Evolutionary conservation across 306 rosid genomes (phyloP), one percentile per base, ranked within the genome.

Genomic region (Senna tora): DNA sequence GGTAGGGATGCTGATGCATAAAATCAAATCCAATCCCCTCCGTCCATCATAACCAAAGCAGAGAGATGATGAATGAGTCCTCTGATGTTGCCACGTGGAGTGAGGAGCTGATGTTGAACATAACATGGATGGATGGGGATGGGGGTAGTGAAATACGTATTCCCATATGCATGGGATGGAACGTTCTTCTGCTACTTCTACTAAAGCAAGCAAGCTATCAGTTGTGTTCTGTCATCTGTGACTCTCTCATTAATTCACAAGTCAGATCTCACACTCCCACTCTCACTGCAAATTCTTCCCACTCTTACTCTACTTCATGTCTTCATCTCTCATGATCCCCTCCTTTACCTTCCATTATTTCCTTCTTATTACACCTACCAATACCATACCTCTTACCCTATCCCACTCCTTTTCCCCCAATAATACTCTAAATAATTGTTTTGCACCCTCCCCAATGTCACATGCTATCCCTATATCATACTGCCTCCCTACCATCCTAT

Each of bases 151-250:
- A n/a, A 25, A 25, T 25, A 7, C 39, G 65, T 5, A 10, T 2
- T 36, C 11, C 2, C 30, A 32, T n/a, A n/a, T 65, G 73, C 67
- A 66, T 75, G 79, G 79, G 60, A 66, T 75, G 67, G 73, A 75
- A 67, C 68, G 60, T 32, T 62, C 63, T 61, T 66, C 79, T 56
- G 74, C 42, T 65, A 30, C 68, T 75, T 75, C 32, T 33, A 46
- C n/a, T n/a, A n/a, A n/a, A n/a, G n/a, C n/a, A 66, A 66, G 60
- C 74, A 75, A 75, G 74, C 41, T 14, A 56, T 34, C 79, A 66
- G 74, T 67, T 45, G 73, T 75, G 66, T 55, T 16, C 46, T 13
- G 1, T 10, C 14, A 0, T 43, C 50, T 4, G 16, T 14, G 30
- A 25, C 16, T 4, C 14, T 43, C 6, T 43, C 16, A 13, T 1